Evolutionary conservation across 768 basidiomycete species (phyloP), one percentile per base, ranked within the genome.

Genomic region (Galerina marginata): DNA sequence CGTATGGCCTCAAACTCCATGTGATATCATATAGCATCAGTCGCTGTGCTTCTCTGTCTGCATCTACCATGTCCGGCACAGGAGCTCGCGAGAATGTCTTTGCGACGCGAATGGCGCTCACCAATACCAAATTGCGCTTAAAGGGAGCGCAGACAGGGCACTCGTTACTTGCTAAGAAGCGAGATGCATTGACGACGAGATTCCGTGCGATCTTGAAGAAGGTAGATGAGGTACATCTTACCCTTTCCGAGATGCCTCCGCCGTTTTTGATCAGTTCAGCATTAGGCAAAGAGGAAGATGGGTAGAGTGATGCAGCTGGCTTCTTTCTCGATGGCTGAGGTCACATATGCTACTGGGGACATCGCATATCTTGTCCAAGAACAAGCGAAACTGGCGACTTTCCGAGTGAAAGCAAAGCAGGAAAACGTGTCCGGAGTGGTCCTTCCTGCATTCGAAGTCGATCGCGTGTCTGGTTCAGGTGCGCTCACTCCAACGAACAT

Each of bases 351-450:
- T 37, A 96, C 97, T 9, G 93, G 93, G 65, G 97, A 99, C 72
- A 99, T 99, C 70, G 87, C 93, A 47, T 99, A 99, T 77, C 92
- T 97, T 63, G 95, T 99, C 5, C 97, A 99, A 74, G 96, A 99
- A 74, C 92, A 94, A 65, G 96, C 94, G 29, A 92, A 92, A 70
- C 81, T 87, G 36, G 97, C 96, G 0, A 86, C 92, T 0, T 99
- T 99, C 82, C 88, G 87, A 67, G 95, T 99, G 43, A 92, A 91
- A 76, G 90, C 96, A 12, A 94, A 89, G 75, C 95, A 97, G 74
- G 97, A 99, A 80, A 99, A 99, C 67, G 97, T 99, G 0, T 95
- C 93, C 36, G 97, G 97, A 63, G 96, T 99, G 38, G 88, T 99
- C 16, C 79, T 99, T 16, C 97, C 97, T 48, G 90, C 95, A 0